Conservation (phyloP, 1,284 basidiomycete species). For the Neonothopanus nambi region DNA sequence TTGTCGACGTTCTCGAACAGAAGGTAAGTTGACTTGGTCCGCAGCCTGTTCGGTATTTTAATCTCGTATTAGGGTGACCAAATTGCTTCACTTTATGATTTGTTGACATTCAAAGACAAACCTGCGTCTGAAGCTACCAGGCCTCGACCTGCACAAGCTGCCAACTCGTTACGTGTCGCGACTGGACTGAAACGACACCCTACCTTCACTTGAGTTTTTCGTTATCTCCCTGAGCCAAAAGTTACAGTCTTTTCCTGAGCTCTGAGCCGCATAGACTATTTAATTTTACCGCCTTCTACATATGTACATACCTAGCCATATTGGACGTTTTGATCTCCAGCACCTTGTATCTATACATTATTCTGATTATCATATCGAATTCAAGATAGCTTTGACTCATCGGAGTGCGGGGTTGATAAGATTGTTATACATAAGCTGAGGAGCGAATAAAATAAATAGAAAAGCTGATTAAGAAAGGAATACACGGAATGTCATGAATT, state of each 20-base stretch:
- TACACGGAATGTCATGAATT: no score
- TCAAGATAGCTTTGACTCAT: no score
- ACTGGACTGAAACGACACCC: slow-evolving; percentile 6
- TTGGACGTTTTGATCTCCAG: not conserved
- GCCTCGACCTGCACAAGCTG: slow-evolving; percentile 2
- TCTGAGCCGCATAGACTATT: not conserved
- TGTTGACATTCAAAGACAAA: slow-evolving; percentile 74
- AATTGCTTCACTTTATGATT: slow-evolving; percentile 81
- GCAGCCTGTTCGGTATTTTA: not conserved
- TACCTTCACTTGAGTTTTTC: slow-evolving; percentile 1
- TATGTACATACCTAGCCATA: not conserved
- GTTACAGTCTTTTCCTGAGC: not conserved
- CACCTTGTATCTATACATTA: not conserved
- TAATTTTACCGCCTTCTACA: not conserved
- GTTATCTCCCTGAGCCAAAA: not conserved
- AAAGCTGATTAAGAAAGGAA: no score
- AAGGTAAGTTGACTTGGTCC: slow-evolving; percentile 54
- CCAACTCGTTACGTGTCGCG: not conserved
- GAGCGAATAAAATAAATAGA: no score
- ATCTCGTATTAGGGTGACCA: slow-evolving; percentile 73
- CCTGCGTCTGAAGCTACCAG: not conserved
- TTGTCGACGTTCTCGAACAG: slow-evolving; percentile 85
- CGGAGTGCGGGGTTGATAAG: no score
- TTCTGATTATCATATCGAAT: no score
- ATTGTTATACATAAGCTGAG: no score